Conservation (phyloP, 148 eudicot genomes). For the Chenopodium formosanum region DNA sequence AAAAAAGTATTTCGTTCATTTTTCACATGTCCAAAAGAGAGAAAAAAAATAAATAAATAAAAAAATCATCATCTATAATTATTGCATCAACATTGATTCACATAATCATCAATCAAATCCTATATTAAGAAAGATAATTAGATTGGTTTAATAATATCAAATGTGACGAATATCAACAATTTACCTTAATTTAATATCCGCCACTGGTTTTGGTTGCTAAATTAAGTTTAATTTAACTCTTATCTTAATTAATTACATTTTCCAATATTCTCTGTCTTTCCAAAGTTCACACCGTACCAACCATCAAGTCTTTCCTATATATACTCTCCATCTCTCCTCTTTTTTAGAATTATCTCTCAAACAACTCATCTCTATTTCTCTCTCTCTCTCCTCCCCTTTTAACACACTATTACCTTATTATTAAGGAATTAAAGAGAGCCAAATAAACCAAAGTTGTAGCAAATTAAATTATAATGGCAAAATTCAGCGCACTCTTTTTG, state of each 20-base stretch:
- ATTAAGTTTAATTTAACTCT: too few species aligned
- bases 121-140: too few species aligned
- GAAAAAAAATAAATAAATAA: too few species aligned
- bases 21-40: too few species aligned
- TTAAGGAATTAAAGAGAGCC: background rate
- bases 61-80: too few species aligned
- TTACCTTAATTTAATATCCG: background rate
- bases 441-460: background rate
- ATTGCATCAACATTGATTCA: background rate
- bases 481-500: constrained; percentile 7
- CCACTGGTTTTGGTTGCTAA: background rate
- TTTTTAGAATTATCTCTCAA: background rate
- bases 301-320: background rate
- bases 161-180: background rate
- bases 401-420: background rate
- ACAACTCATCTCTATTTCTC: background rate
- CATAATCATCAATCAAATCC: background rate
- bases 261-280: background rate
- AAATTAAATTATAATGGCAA: constrained; percentile 14
- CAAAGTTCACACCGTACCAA: background rate
- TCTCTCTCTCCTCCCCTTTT: background rate
- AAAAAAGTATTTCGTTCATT: too few species aligned
- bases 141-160: background rate
- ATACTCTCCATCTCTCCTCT: background rate
- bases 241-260: too few species aligned